Conservation (phyloP, 2,329 filamentous ascomycete genomes). For the Aspergillus puulaauensis region DNA sequence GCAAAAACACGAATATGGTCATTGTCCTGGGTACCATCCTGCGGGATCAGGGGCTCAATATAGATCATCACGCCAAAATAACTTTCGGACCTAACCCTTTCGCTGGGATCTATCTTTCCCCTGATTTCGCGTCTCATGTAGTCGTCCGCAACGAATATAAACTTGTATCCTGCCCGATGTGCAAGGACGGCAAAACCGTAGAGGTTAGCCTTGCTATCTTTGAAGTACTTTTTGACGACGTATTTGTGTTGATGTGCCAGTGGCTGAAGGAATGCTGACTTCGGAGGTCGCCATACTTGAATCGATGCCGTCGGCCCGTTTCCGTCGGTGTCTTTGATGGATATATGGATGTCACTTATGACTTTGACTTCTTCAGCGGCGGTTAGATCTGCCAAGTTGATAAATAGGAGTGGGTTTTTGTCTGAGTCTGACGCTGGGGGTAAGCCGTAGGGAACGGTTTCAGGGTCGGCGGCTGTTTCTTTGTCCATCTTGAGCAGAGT, state of each 20-base stretch:
- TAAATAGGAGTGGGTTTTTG: neutral
- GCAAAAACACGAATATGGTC: neutral
- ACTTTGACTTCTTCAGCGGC: neutral
- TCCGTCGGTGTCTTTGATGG: neutral
- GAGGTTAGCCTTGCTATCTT: constrained; percentile 1
- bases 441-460: neutral
- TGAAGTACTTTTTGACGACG: neutral
- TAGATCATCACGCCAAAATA: neutral
- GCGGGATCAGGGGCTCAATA: neutral
- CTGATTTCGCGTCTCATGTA: neutral
- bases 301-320: neutral
- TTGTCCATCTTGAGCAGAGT: neutral
- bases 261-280: neutral
- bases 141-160: neutral
- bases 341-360: neutral
- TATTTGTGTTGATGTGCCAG: neutral
- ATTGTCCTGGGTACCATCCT: neutral
- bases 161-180: neutral
- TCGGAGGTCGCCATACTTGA: neutral
- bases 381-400: neutral
- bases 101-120: neutral
- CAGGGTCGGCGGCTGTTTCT: neutral
- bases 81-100: neutral
- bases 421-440: neutral
- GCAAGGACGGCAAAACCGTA: neutral